Evolutionary conservation across 768 basidiomycete genomes (phyloP).

Genomic region (Amanita subjunquillea): DNA sequence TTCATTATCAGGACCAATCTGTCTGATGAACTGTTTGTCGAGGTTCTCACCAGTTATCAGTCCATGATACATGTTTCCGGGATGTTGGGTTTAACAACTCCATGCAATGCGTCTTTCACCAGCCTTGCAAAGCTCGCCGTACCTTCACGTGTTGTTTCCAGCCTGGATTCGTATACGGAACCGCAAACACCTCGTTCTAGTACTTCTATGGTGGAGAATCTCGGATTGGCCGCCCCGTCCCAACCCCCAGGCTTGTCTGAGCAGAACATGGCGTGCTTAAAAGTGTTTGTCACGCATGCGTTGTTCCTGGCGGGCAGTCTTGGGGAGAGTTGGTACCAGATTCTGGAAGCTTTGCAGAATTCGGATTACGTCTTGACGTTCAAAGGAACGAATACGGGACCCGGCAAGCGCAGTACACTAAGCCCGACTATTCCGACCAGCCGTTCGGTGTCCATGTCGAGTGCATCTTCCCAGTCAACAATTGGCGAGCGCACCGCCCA

Average conservation of each 20-base stretch:
- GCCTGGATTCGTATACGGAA: constrained; percentile 49
- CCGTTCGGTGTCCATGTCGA: too few species aligned
- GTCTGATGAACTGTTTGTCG: constrained; percentile 85
- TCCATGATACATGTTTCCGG: constrained; percentile 83
- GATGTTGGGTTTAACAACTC: constrained; percentile 76
- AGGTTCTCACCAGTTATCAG: constrained; percentile 74
- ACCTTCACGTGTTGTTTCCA: constrained; percentile 82
- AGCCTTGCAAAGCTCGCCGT: constrained; percentile 87
- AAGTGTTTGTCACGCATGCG: too few species aligned
- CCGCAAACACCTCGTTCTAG: constrained; percentile 53
- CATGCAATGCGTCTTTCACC: constrained; percentile 91
- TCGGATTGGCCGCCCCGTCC: constrained; percentile 44
- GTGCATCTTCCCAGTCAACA: too few species aligned
- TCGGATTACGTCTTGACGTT: too few species aligned
- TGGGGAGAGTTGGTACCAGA: too few species aligned
- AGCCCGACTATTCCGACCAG: too few species aligned
- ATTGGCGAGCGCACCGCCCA: too few species aligned
- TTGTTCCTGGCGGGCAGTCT: too few species aligned
- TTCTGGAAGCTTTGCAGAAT: too few species aligned
- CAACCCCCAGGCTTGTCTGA: constrained; percentile 74
- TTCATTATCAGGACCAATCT: constrained; percentile 87
- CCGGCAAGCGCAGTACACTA: too few species aligned
- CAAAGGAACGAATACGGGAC: too few species aligned
- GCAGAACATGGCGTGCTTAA: constrained; percentile 85
- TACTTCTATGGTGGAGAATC: constrained; percentile 50